Base-by-base conservation (phyloP, 148 eudicot species). In the Spergularia bocconei region DNA sequence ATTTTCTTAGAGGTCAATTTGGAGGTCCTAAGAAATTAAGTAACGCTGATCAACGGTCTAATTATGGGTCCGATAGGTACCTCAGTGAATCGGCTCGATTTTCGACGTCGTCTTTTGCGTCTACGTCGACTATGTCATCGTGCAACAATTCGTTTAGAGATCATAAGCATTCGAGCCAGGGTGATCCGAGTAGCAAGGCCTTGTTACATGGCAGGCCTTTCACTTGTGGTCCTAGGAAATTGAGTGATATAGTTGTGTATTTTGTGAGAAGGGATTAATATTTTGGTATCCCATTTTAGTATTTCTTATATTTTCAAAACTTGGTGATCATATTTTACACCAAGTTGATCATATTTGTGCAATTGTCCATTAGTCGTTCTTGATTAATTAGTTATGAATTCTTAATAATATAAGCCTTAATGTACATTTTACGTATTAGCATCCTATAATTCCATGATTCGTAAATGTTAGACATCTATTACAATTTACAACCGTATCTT, bases 211-310 rank as follows among this genome's bases (percentile, higher is more conserved):
- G 54, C 16, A 72, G 44, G 71, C 33, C 76, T n/a, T 71, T 78
- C 56, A 71, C 65, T 33, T 78, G 80, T 44, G 55, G 19, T 66
- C 80, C 71, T 44, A 63, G 75, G 21, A 71, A 71, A 13, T 78
- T 78, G 9, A 57, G 66, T 72, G 54, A 25, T 8, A 17, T 77
- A 11, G 56, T 56, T 36, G 57, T 78, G 7, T 29, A 64, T 63
- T 66, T 71, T 23, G 51, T 21, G 5, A 78, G 57, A 78, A 72
- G 55, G n/a, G 16, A 33, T 39, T 78, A 57, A 78, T 62, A 19
- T 53, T 51, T 63, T 70, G 8, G 25, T 0, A 51, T 20, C 6
- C 13, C 19, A 6, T 4, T 1, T 11, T 29, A 3, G 13, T 69
- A 10, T 21, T 5, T 4, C n/a, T 51, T 20, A 9, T 69, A 1